Conservation (phyloP, 208 protist species). For the Borovskyia barvae region DNA sequence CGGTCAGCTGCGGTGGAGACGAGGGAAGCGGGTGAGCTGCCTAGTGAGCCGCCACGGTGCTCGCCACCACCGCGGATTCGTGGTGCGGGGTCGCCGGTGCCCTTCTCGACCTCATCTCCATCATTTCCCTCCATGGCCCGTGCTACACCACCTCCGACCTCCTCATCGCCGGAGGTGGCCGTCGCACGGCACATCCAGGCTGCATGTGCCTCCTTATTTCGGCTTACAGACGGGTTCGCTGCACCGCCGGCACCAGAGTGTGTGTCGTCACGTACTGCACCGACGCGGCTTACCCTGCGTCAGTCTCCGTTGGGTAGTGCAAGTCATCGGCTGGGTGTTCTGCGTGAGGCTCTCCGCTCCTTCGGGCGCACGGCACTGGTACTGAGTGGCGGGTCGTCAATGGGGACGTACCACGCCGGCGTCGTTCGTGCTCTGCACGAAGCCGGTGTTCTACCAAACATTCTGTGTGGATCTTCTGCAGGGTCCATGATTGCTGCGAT, state of each 20-base stretch:
- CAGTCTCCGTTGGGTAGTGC: background rate
- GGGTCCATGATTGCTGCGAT: slow-evolving; percentile 77
- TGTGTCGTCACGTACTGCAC: background rate
- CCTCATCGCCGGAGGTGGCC: slow-evolving; percentile 5
- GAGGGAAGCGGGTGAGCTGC: too few species aligned
- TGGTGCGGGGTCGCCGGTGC: background rate
- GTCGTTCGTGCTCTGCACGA: slow-evolving; percentile 66
- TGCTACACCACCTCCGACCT: too few species aligned
- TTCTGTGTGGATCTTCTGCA: slow-evolving; percentile 70
- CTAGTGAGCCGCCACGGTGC: too few species aligned
- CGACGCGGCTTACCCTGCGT: background rate
- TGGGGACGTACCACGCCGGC: slow-evolving; percentile 83
- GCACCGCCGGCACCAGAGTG: background rate
- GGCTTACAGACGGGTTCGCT: slow-evolving; percentile 6
- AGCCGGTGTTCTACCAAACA: slow-evolving; percentile 54
- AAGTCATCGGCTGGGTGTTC: slow-evolving; percentile 40
- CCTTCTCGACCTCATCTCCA: background rate
- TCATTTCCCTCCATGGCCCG: too few species aligned
- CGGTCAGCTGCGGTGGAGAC: too few species aligned
- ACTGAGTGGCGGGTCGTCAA: slow-evolving; percentile 63
- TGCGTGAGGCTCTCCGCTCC: slow-evolving; percentile 50
- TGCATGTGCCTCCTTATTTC: slow-evolving; percentile 1
- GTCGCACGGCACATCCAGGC: background rate
- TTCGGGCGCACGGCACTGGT: slow-evolving; percentile 78
- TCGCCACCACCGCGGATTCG: too few species aligned